Evolutionary conservation across 2,329 filamentous ascomycete genomes (phyloP).

Genomic region (Lachnellula arida): DNA sequence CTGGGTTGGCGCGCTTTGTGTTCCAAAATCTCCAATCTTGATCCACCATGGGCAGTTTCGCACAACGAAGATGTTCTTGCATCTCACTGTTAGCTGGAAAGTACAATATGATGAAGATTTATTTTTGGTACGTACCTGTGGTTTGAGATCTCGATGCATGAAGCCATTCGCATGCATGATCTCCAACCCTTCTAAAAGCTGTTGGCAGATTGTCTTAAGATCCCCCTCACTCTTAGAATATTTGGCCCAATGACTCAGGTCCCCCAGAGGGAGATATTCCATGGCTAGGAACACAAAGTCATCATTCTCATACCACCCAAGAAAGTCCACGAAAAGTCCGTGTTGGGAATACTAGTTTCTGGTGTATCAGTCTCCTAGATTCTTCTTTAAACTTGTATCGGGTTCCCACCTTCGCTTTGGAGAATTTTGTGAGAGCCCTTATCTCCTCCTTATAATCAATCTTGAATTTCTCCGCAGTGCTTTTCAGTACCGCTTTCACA

Average conservation of each 20-base stretch:
- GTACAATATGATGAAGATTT: not conserved
- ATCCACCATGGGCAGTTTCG: conserved; percentile 31
- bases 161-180: conserved; percentile 10
- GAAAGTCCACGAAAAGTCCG: conserved; percentile 27
- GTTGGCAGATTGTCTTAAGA: not conserved
- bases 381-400: not conserved
- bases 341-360: no score
- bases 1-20: conserved; percentile 24
- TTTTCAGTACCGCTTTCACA: no score
- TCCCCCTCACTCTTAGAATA: not conserved
- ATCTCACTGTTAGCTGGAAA: not conserved
- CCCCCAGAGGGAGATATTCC: conserved; percentile 35
- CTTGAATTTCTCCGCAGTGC: no score
- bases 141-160: conserved; percentile 11
- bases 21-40: conserved; percentile 38
- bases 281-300: conserved; percentile 34
- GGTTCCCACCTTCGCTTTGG: conserved; percentile 2
- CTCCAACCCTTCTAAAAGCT: conserved; percentile 4
- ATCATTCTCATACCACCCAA: conserved; percentile 35
- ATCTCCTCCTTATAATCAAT: no score
- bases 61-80: conserved; percentile 10
- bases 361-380: no score
- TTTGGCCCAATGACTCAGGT: conserved; percentile 24
- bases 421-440: conserved; percentile 1
- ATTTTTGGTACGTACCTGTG: conserved; percentile 1